Base-by-base conservation (phyloP, 108 stramenopile genomes). In the Fragilaria crotonensis region DNA sequence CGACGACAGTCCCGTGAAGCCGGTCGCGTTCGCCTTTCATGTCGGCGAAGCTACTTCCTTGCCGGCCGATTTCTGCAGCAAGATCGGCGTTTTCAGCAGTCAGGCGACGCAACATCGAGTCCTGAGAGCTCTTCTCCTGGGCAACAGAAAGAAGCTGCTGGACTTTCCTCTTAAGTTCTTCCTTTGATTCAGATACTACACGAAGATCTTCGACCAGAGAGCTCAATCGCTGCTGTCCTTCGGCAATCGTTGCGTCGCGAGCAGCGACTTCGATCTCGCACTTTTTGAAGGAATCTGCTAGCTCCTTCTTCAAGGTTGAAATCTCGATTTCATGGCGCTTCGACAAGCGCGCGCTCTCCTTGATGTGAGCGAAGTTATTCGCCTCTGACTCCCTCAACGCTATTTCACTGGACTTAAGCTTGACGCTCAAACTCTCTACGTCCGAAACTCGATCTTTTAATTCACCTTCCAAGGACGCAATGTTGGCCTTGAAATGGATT, bases 111-210 rank as follows among this genome's bases (percentile, higher is more conserved):
- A 63, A 30, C 17, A n/a, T 11, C 9, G n/a, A n/a, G 18, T 56
- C 22, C 7, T 33, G 23, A 5, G 17, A 14, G 4, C 55, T 33
- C 32, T 56, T 56, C 30, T 63, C 26, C 22, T 56, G 30, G n/a
- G 17, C 3, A 4, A 54, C 18, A 4, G 33, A 11, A 1, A n/a
- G 41, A 1, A 21, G 11, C 26, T 54, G 27, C 29, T 54, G 54
- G 44, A 71, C 21, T 17, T 23, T 9, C 18, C 22, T 31, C 44
- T 59, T 55, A 7, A 53, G 45, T 47, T 52, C 58, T 23, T 58
- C 41, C 4, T 56, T 11, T 4, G 28, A 25, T 29, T 36, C 33
- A 5, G 58, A 59, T 11, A n/a, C 27, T 5, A 3, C 5, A 5
- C 30, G 51, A n/a, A 26, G 22, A 3, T 52, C 50, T 9, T 60